phyloP scores from a whole-genome alignment of 1,139 yeast species.

The Pichia sp. region DNA sequence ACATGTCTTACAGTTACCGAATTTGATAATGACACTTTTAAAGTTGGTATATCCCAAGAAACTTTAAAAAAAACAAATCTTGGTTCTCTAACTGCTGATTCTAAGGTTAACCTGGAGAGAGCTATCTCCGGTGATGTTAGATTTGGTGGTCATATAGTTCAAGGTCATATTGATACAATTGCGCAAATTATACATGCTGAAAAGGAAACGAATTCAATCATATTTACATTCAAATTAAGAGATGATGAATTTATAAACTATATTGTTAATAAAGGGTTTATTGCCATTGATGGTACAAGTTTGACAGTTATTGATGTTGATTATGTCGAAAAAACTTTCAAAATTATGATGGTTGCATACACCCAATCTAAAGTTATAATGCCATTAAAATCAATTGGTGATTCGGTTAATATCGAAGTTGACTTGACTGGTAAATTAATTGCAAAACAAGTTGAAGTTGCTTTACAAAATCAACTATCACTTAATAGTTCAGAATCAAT shows the following conservation, averaged over 20 bases:
- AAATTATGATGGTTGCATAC: constrained; percentile 87
- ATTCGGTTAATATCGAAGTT: constrained; percentile 80
- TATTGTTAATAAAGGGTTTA: constrained; percentile 90
- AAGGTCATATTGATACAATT: constrained; percentile 92
- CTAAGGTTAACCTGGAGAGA: constrained; percentile 78
- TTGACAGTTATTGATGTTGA: constrained; percentile 80
- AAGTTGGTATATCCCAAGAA: constrained; percentile 91
- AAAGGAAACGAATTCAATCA: constrained; percentile 73
- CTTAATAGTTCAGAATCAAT: constrained; percentile 30
- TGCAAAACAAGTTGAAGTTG: constrained; percentile 70
- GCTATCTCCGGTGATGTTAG: constrained; percentile 80
- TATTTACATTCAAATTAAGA: constrained; percentile 66
- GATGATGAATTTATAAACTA: constrained; percentile 62
- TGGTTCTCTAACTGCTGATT: constrained; percentile 51
- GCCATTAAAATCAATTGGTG: constrained; percentile 59
- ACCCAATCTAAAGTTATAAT: constrained; percentile 79
- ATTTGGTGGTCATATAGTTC: constrained; percentile 95
- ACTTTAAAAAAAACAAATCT: constrained; percentile 78
- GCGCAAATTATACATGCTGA: constrained; percentile 53
- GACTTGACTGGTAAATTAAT: constrained; percentile 89
- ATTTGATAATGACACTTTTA: constrained; percentile 53
- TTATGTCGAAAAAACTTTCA: constrained; percentile 49
- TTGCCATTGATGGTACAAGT: constrained; percentile 90
- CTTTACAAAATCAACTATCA: constrained; percentile 48
- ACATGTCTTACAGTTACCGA: constrained; percentile 93